Evolutionary conservation across 129 eudicot genomes (phyloP).

Genomic region (Sambucus nigra): DNA sequence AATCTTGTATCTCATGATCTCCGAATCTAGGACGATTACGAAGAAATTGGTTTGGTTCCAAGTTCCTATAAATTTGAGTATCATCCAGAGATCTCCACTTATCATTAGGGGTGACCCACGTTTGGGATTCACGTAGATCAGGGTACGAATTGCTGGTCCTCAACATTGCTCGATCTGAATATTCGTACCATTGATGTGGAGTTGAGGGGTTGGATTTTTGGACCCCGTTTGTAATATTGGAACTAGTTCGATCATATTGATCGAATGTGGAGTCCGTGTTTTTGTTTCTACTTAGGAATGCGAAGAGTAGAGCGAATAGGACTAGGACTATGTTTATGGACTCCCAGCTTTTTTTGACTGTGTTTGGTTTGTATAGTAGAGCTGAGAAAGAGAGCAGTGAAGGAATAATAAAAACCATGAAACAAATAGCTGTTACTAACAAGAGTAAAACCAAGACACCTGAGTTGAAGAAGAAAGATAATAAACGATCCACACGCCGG

Average conservation of each 20-base stretch:
- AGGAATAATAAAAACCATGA: constrained; percentile 51
- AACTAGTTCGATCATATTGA: constrained; percentile 22
- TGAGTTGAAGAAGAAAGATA: constrained; percentile 57
- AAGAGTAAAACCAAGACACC: constrained; percentile 48
- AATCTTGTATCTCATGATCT: constrained; percentile 12
- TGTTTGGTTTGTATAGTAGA: constrained; percentile 46
- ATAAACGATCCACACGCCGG: constrained; percentile 46
- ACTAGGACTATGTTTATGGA: constrained; percentile 64
- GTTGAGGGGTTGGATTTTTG: constrained; percentile 6
- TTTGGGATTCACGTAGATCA: constrained; percentile 58
- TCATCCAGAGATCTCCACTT: constrained; percentile 58
- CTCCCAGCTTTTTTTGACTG: constrained; percentile 73
- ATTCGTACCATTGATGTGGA: constrained; percentile 40
- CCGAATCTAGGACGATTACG: constrained; percentile 38
- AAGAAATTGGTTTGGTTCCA: constrained; percentile 29
- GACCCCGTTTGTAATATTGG: constrained; percentile 17
- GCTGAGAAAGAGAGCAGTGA: constrained; percentile 34
- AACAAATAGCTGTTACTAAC: constrained; percentile 43
- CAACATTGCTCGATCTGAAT: constrained; percentile 40
- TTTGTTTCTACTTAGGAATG: constrained; percentile 57
- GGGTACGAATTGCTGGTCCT: constrained; percentile 79
- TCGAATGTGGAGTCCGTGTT: constrained; percentile 21
- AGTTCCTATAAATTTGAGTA: constrained; percentile 25
- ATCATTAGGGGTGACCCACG: constrained; percentile 24
- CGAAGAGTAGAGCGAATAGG: constrained; percentile 65